Base-by-base conservation (phyloP, 192 early-diverging fungal genomes). In the Coemansia sp. region DNA sequence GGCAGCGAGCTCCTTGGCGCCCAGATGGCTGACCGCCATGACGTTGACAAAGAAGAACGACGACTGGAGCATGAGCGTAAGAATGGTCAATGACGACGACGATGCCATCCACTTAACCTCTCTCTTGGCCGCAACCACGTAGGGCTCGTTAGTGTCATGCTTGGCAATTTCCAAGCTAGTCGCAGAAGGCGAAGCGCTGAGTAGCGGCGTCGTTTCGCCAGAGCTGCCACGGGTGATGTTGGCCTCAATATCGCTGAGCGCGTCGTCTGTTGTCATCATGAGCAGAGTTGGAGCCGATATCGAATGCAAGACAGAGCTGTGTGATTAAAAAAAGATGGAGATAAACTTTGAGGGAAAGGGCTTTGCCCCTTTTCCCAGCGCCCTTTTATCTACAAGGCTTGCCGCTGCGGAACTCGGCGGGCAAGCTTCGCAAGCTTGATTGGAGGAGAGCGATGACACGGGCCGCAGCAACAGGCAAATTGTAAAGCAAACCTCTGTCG, bases 1-100 rank as follows among this genome's bases (percentile, higher is more conserved):
- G 0, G 88, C 87, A 4, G 87, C 88, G 18, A 92, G 72, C 73
- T 90, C 86, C 38, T 78, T 67, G 21, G 86, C 57, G n/a, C 84
- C 83, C 34, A 87, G 68, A 59, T 86, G 87, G 9, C 90, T 87
- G 18, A 90, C 56, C 0, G 81, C 73, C 53, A 90, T 63, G 27
- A 90, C 61, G 68, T 80, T 88, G 19, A 84, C 72, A 26, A 89
- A 66, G 56, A 83, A 80, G 27, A 91, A 73, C 41, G 83, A 83
- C 62, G 84, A 85, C 52, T 88, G 86, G 17, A 91, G 69, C 17
- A 88, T 46, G 57, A 87, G 88, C 1, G 88, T 62, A 39, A 66
- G 22, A 14, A 67, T 62, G 3, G 63, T 65, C 59, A 73, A 36
- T 12, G 60, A 71, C 9, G 69, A 72, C 17, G 75, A 78, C 0